Base-by-base conservation (phyloP, 2,329 filamentous ascomycete species). In the Teratosphaeria zuluensis region DNA sequence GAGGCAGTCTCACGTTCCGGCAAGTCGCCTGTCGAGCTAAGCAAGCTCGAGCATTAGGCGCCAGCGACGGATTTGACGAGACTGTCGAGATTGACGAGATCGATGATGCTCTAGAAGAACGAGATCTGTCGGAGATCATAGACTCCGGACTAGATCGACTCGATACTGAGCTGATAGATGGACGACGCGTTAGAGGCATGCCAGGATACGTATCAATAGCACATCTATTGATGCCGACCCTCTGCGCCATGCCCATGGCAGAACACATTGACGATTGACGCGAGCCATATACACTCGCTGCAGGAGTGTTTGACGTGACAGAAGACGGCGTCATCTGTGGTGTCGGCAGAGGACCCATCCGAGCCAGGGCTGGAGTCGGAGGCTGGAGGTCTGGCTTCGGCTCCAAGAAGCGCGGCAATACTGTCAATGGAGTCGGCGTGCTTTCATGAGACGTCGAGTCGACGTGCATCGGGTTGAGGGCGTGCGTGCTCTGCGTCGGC, bases 271-370 rank as follows among this genome's bases (percentile, higher is more conserved):
- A 84, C 51, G 82, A 77, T 59, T 80, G 76, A 59, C 80, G 77
- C 59, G 77, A 75, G 61, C 75, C 73, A 65, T 75, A 73, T 66
- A 73, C 75, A 81, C 81, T 80, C 82, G 73, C 82, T 73, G 82
- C 82, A 83, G 83, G 82, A 81, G 81, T 82, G 72, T 72, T 77
- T 63, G 76, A 77, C 65, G 75, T 73, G 61, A 74, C 73, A 53
- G 79, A 76, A 62, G 82, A 80, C 42, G 84, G 83, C 52, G 84
- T 86, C 74, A 85, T 74, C 64, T 79, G 77, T 56, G 84, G 83
- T n/a, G 84, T 86, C 16, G 82, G 83, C 58, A 86, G 72, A 59
- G 82, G 79, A 63, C 76, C 76, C 66, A 82, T 75, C 56, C 81
- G 80, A 46, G 76, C 75, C 63, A 84, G 70, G 55, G 78, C 75